Evolutionary conservation across 768 basidiomycete genomes (phyloP).

Genomic region (Suillus americanus): DNA sequence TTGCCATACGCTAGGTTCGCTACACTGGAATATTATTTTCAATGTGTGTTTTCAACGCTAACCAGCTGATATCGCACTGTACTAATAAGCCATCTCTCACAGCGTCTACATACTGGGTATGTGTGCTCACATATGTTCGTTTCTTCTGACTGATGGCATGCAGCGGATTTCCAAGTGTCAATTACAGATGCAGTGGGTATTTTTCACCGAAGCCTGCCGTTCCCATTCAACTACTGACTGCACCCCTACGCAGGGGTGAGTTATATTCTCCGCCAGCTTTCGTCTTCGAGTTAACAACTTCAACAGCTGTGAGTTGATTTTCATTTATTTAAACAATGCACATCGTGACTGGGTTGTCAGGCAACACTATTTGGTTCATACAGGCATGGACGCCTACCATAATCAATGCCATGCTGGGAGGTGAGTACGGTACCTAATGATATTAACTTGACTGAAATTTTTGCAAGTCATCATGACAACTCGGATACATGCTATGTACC

Average conservation of each 20-base stretch:
- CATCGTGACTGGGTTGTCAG: neutral
- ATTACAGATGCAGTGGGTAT: neutral
- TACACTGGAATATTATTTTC: neutral
- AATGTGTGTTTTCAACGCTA: neutral
- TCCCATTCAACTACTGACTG: neutral
- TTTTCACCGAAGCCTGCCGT: neutral
- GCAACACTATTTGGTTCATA: neutral
- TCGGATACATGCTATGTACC: neutral
- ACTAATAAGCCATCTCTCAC: neutral
- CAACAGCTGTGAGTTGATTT: neutral
- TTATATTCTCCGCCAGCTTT: neutral
- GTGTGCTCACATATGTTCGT: neutral
- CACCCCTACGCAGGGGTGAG: neutral
- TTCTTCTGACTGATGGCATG: neutral
- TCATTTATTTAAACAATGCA: neutral
- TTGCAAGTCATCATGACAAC: neutral
- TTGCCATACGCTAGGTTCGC: neutral
- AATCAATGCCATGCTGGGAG: neutral
- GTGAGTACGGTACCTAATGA: neutral
- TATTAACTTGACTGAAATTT: neutral
- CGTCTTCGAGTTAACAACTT: neutral
- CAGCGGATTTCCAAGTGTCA: neutral
- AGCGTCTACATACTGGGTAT: neutral
- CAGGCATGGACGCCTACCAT: neutral
- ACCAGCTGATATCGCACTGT: neutral